phyloP scores from a whole-genome alignment of 495 filamentous ascomycete species.

The Hypomontagnella monticulosa region DNA sequence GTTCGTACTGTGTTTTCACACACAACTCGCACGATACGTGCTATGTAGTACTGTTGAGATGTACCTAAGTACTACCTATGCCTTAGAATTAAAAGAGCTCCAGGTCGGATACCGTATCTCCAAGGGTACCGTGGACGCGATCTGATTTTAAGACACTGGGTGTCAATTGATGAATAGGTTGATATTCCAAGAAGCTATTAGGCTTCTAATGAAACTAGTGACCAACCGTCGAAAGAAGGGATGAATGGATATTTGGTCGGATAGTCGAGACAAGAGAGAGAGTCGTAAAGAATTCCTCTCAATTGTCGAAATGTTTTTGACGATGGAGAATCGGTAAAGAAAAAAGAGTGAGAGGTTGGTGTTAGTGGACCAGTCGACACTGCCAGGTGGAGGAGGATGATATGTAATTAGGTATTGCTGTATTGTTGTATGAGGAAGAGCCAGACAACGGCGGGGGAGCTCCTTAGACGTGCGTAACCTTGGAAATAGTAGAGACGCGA shows the following conservation, averaged over 20 bases:
- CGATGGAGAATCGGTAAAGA: neutral
- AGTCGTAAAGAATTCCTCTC: slow-evolving; percentile 19
- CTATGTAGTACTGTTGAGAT: neutral
- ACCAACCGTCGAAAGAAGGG: slow-evolving; percentile 12
- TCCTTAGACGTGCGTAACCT: no score
- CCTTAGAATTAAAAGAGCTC: neutral
- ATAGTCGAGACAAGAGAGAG: slow-evolving; percentile 39
- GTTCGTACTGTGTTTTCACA: neutral
- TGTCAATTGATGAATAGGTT: slow-evolving; percentile 19
- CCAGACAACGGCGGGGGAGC: neutral
- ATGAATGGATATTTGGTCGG: slow-evolving; percentile 6
- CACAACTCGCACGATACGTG: no score
- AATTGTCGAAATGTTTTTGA: slow-evolving; percentile 23
- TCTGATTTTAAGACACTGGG: slow-evolving; percentile 5
- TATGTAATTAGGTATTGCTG: no score
- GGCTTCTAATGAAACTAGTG: slow-evolving; percentile 26
- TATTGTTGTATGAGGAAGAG: neutral
- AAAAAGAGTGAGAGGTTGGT: slow-evolving; percentile 25
- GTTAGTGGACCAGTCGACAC: neutral
- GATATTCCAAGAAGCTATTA: slow-evolving; percentile 33
- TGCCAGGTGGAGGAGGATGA: slow-evolving; percentile 17
- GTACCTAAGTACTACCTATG: neutral
- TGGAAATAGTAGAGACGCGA: slow-evolving; percentile 30
- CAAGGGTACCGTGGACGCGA: slow-evolving; percentile 16
- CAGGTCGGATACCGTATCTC: no score